Evolutionary conservation across 352 stramenopile genomes (phyloP), one percentile per base, ranked within the genome.

Genomic region (Pythium biforme): DNA sequence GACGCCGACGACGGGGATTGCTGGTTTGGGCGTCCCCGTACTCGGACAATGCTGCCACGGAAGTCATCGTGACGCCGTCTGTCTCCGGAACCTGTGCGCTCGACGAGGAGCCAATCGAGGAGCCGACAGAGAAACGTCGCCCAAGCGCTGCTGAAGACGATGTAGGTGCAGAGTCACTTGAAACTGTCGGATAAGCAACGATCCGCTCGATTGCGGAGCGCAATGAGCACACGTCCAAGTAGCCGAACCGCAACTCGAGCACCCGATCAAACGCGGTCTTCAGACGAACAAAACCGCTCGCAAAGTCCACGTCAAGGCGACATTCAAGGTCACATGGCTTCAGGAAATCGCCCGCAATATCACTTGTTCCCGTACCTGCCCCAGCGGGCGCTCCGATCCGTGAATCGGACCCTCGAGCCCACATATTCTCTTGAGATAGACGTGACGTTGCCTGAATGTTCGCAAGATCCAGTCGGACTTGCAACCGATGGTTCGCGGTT

Each of bases 241-340:
- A 95, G 1, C 86, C 86, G 40, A 93, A 95, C 10, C 86, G 79
- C 27, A 95, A 64, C 33, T 93, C 81, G 63, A 95, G 79, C 25
- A 92, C 77, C 6, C 80, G 77, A 58, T 95, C 79, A 60, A 93
- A 90, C 7, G 76, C 88, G 19, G 80, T 77, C 40, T 82, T 81
- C 23, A 90, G 81, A 0, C 78, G 75, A 4, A 92, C 60, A 48
- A 92, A 92, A 23, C 72, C 69, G 3, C 70, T 85, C 15, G 55
- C 69, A 26, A 92, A 72, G 57, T 92, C 81, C 59, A 91, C 73
- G 40, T 91, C 81, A n/a, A 92, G 59, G 14, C 83, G 72, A 15
- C 71, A 81, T 43, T 92, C 82, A 27, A 95, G 68, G 25, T 76
- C 70, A 50, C 91, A 91, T 0, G 81, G 82, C 63, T 94, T 94